Evolutionary conservation across 176 grass and related monocot species (phyloP), one percentile per base, ranked within the genome.

Genomic region (Hsuehochloa calcarea): DNA sequence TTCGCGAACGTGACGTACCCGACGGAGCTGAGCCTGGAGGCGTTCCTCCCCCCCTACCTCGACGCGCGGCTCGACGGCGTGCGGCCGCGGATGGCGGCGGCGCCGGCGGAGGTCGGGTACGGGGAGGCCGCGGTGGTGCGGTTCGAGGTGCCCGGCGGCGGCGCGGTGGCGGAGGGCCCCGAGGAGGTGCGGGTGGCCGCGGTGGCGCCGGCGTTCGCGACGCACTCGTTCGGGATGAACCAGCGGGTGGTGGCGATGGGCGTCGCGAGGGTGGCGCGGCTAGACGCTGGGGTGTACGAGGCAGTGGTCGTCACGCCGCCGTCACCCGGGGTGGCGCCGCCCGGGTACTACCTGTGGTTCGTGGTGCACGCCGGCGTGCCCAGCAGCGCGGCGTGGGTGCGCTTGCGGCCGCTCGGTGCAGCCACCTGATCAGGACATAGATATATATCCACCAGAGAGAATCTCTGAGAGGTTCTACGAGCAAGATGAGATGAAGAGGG

Each of bases 151-250:
- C 80, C 85, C 56, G 8, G 59, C 69, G 16, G 27, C 45, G 0
- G 82, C 95, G 20, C 31, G 55, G 27, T 73, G 19, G 45, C n/a
- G 0, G 75, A 39, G 2, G 63, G 35, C 5, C 22, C 4, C 0
- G 80, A 37, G 56, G 64, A 41, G 56, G 90, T 97, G 51, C 59
- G 87, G 45, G 92, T 93, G 75, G 70, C 37, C 2, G 82, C 82
- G 22, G 73, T 97, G 80, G 86, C 92, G 23, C 95, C 92, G 19
- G 92, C 74, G 26, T 97, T 97, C 72, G 88, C 85, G 29, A 93
- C 92, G 39, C 92, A 97, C 70, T 88, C 92, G 19, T 59, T 97
- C 37, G 92, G 95, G 89, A 97, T 97, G 95, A 97, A 95, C 88
- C 92, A 97, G 85, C 49, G 91, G 22, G 74, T 88, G 62, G 89